Evolutionary conservation across 2,329 filamentous ascomycete species (phyloP), one percentile per base, ranked within the genome.

Genomic region (Hymenoscyphus fraxineus): DNA sequence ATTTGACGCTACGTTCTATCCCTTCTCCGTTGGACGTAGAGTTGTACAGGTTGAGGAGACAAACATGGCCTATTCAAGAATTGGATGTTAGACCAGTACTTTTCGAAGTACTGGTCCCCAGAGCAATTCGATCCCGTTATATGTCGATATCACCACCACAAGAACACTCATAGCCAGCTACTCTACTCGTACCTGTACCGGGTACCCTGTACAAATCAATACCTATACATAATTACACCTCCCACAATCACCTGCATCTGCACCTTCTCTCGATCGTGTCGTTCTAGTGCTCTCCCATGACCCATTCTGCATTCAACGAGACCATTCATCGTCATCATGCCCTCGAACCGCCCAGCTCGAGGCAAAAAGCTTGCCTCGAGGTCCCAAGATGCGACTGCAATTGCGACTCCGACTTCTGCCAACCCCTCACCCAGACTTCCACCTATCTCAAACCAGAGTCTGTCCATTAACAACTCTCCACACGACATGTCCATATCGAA

Each of bases 1-100:
- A 85, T 86, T 86, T 86, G 85, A 84, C 84, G 79, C 78, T 76
- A 75, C 80, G 80, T 75, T 76, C 44, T 80, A 76, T 56, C 22
- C 69, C 62, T 63, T 68, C 73, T 75, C 35, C 73, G 73, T 79
- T 83, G 82, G 80, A 79, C 81, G 80, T 76, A 76, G 81, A 80
- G 85, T 86, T 88, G 86, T 74, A 73, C 65, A 64, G 79, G 74
- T 78, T 80, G 80, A 81, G 80, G 76, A 83, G 81, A 83, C 69
- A 64, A 74, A 78, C 74, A 65, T 74, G 74, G 68, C 73, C 65
- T 71, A 71, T 72, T 70, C 67, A 76, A 76, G 74, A 75, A 74
- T 75, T 73, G 73, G 66, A 69, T 70, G 66, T 64, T 73, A 74
- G 71, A 68, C 69, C 64, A 67, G 72, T 68, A 69, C 68, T 72